A percentile compares a stretch with the other conserved stretches of the same genome.
Evolutionary conservation across 1,284 basidiomycete species (phyloP).

Genomic region (Bjerkandera adusta): DNA sequence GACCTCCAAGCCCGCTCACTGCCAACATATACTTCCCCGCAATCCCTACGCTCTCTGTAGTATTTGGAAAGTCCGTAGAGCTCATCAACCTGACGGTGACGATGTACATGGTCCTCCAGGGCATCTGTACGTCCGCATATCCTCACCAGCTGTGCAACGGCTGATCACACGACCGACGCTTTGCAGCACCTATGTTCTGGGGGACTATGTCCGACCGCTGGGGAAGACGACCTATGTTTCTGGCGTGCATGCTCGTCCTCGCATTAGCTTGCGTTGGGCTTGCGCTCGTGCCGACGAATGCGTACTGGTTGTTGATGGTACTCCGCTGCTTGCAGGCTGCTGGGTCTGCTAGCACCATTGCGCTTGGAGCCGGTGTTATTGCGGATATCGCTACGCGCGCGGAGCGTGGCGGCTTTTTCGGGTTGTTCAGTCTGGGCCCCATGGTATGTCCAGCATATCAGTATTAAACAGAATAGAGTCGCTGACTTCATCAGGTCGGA

Average conservation of each 20-base stretch:
- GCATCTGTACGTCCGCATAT: conserved; percentile 44
- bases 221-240: conserved; percentile 45
- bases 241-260: conserved; percentile 40
- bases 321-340: conserved; percentile 46
- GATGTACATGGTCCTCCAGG: conserved; percentile 78
- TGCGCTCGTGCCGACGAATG: conserved; percentile 42
- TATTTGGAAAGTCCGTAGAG: conserved; percentile 63
- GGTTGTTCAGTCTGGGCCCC: conserved; percentile 35
- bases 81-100: conserved; percentile 78
- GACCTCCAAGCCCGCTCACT: conserved; percentile 57
- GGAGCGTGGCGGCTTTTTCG: conserved; percentile 40
- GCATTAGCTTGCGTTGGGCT: conserved; percentile 43
- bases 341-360: conserved; percentile 44
- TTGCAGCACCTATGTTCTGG: conserved; percentile 42
- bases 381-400: conserved; percentile 37
- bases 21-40: conserved; percentile 79
- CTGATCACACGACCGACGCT: conserved; percentile 6
- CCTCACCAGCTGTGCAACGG: background rate
- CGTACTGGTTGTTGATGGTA: conserved; percentile 47
- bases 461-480: too few relatives aligned
- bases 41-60: conserved; percentile 62
- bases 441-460: conserved; percentile 29
- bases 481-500: conserved; percentile 28
- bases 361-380: conserved; percentile 40
- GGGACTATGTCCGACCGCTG: conserved; percentile 43